Conservation (phyloP, 2,329 filamentous ascomycete genomes). For the Ambrosiella cleistominuta region DNA sequence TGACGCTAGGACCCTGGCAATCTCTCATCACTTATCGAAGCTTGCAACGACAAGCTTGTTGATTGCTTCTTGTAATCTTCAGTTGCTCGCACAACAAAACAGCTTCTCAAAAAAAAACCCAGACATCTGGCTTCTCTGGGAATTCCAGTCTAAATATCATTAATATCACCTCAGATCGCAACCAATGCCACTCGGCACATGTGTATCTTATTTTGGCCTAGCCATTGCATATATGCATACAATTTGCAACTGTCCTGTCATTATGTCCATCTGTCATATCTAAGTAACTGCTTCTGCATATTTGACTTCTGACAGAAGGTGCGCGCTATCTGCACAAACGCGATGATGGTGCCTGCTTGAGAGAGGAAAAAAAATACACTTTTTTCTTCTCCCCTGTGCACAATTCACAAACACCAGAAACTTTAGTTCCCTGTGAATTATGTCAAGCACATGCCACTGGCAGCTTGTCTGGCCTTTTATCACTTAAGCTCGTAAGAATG, state of each 20-base stretch:
- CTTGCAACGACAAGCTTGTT: not conserved
- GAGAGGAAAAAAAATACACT: not conserved
- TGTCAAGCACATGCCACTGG: not conserved
- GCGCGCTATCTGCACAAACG: not conserved
- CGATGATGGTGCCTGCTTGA: not conserved
- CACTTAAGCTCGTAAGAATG: not conserved
- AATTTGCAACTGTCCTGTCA: not conserved
- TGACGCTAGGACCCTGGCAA: not conserved
- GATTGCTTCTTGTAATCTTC: not conserved
- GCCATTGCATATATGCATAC: not conserved
- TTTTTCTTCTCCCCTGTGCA: not conserved
- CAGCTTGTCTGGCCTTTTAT: not conserved
- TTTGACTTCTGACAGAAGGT: not conserved
- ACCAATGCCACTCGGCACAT: not conserved
- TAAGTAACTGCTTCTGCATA: not conserved
- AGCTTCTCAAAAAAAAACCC: not conserved
- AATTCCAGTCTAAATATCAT: not conserved
- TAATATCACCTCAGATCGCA: not conserved
- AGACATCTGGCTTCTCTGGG: not conserved
- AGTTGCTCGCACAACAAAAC: not conserved
- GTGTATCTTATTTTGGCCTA: not conserved
- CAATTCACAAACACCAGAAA: not conserved
- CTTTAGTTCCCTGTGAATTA: not conserved
- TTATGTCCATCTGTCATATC: not conserved
- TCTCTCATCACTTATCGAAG: not conserved